phyloP scores from a whole-genome alignment of 352 stramenopile species.

The Phytophthora pseudosyringae region DNA sequence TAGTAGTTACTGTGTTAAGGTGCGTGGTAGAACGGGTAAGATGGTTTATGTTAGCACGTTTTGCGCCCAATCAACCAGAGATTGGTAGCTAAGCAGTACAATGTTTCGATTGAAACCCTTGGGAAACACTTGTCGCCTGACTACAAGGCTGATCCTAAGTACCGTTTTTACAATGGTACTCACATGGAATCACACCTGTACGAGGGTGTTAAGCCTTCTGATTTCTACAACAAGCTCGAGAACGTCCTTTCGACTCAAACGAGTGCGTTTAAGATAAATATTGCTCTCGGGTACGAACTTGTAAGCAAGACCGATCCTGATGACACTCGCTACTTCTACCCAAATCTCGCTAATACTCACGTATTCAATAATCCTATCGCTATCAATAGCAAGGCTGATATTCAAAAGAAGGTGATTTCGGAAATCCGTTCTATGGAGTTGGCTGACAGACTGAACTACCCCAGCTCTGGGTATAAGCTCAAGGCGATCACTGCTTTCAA shows the following conservation, averaged over 20 bases:
- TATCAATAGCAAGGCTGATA: constrained; percentile 4
- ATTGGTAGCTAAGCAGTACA: constrained; percentile 4
- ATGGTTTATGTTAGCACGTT: constrained; percentile 5
- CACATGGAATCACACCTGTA: constrained; percentile 3
- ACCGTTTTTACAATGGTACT: constrained; percentile 1
- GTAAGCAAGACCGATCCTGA: no score
- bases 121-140: constrained; percentile 1
- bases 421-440: constrained; percentile 2
- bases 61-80: not conserved
- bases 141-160: constrained; percentile 6
- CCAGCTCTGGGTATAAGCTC: constrained; percentile 1
- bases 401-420: not conserved
- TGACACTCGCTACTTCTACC: no score
- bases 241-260: not conserved
- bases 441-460: not conserved
- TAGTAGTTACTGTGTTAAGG: constrained; percentile 4
- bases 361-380: not conserved
- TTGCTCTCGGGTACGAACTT: not conserved
- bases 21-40: not conserved
- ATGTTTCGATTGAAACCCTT: not conserved
- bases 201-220: not conserved
- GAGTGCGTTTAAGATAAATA: not conserved
- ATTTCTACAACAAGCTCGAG: constrained; percentile 2
- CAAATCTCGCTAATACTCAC: not conserved
- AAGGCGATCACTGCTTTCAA: constrained; percentile 3